Percentiles rank a stretch among this genome's conserved stretches.
Evolutionary conservation across 1,284 basidiomycete genomes (phyloP).

Genomic region (Naganishia liquefaciens): DNA sequence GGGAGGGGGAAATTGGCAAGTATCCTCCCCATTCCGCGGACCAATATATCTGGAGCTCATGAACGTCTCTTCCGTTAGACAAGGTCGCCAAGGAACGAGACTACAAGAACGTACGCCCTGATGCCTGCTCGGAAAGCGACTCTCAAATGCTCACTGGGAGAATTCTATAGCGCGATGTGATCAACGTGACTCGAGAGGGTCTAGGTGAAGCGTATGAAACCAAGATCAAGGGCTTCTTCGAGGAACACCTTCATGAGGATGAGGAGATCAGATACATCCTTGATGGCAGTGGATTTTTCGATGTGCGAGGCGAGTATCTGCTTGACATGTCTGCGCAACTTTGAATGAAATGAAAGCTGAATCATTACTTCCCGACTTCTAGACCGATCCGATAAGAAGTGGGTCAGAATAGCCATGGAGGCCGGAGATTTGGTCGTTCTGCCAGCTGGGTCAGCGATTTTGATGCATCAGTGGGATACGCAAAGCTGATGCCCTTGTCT

Average conservation of each 20-base stretch:
- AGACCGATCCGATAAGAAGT: constrained; percentile 58
- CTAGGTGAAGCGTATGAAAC: constrained; percentile 75
- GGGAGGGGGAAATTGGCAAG: constrained; percentile 56
- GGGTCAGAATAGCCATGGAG: constrained; percentile 70
- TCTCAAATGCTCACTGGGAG: not conserved
- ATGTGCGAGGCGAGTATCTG: constrained; percentile 65
- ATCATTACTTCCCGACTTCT: not conserved
- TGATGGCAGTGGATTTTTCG: constrained; percentile 79
- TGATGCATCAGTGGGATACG: not conserved
- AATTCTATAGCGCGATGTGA: constrained; percentile 60
- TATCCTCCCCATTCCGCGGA: not conserved
- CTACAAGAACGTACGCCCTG: constrained; percentile 66
- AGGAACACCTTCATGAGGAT: constrained; percentile 88
- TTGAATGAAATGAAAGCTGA: not conserved
- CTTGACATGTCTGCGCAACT: not conserved
- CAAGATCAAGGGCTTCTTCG: constrained; percentile 76
- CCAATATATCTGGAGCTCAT: not conserved
- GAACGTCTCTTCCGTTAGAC: constrained; percentile 52
- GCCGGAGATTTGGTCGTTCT: constrained; percentile 73
- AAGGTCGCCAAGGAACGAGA: constrained; percentile 64
- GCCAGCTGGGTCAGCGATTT: constrained; percentile 61
- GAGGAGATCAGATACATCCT: constrained; percentile 86
- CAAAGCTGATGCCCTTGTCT: not conserved
- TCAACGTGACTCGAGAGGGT: constrained; percentile 70
- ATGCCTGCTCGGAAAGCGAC: constrained; percentile 10